These are phyloP conservation scores for Quercus glauca DNA, from an alignment of 306 rosid species.

Conservation along the genomic window DNA sequence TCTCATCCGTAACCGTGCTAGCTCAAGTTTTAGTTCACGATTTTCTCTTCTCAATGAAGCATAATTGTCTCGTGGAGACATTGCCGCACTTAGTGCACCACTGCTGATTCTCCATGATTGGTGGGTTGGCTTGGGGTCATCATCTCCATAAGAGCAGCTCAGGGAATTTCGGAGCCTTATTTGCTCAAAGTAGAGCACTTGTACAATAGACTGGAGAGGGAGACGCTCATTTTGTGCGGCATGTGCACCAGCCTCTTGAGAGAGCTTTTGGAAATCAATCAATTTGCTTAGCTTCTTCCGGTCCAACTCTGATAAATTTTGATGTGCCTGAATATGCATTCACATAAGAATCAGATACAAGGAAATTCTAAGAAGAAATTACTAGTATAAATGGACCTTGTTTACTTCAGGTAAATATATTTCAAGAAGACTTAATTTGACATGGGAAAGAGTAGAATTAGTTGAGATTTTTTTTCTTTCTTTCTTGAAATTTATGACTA, in stretches of 20 bases:
- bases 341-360: conserved; percentile 15
- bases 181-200: conserved; percentile 94
- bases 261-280: conserved; percentile 94
- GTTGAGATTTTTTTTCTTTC: neutral
- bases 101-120: conserved; percentile 94
- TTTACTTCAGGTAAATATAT: neutral
- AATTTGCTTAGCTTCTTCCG: conserved; percentile 75
- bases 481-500: neutral
- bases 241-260: conserved; percentile 97
- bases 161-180: conserved; percentile 76
- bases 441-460: neutral
- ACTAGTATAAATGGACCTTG: neutral
- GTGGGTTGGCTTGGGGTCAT: conserved; percentile 81
- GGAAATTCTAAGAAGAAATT: neutral
- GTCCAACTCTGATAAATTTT: conserved; percentile 76
- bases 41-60: conserved; percentile 94
- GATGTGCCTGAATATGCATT: conserved; percentile 79
- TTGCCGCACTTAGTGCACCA: conserved; percentile 97
- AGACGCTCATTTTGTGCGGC: conserved; percentile 99
- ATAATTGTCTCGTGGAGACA: conserved; percentile 98
- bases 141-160: conserved; percentile 66
- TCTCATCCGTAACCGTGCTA: conserved; percentile 85
- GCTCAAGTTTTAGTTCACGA: conserved; percentile 96
- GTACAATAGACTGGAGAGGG: conserved; percentile 93
- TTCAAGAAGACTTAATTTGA: neutral